A percentile compares a stretch with the other conserved stretches of the same genome.
phyloP scores from a whole-genome alignment of 495 filamentous ascomycete species.

The Letharia columbiana region DNA sequence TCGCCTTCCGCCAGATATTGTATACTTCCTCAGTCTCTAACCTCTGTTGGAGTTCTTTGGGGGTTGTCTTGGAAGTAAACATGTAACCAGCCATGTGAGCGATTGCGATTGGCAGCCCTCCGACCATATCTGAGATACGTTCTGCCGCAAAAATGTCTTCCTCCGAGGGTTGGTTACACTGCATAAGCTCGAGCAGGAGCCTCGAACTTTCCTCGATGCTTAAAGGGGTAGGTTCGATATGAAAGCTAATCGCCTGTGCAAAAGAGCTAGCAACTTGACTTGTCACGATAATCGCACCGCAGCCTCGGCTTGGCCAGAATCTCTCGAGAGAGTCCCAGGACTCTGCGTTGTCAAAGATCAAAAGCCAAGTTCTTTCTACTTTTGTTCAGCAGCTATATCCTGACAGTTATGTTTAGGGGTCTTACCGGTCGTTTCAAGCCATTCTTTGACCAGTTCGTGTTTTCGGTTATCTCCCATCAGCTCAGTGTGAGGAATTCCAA shows the following conservation, averaged over 20 bases:
- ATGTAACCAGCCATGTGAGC: slow-evolving; percentile 7
- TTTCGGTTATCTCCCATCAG: not conserved
- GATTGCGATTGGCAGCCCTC: slow-evolving; percentile 5
- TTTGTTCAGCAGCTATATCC: not conserved
- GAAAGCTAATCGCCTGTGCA: not conserved
- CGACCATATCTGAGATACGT: not conserved
- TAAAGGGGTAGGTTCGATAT: not conserved
- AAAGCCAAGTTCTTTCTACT: not conserved
- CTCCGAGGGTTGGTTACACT: not conserved
- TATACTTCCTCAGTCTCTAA: not conserved
- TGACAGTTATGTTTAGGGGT: not conserved
- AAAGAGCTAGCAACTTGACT: not conserved
- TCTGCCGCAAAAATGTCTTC: not conserved
- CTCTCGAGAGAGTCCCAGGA: not conserved
- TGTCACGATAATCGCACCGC: not conserved
- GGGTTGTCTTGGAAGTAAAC: not conserved
- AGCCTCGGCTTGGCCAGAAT: not conserved
- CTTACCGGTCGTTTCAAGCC: not conserved
- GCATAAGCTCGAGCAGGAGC: not conserved
- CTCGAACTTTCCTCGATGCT: not conserved
- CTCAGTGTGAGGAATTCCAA: not conserved
- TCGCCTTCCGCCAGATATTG: not conserved
- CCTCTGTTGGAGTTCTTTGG: not conserved
- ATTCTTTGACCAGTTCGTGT: not conserved
- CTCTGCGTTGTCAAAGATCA: slow-evolving; percentile 3